Base-by-base conservation (phyloP, 129 eudicot genomes). In the Flaveria linearis region DNA sequence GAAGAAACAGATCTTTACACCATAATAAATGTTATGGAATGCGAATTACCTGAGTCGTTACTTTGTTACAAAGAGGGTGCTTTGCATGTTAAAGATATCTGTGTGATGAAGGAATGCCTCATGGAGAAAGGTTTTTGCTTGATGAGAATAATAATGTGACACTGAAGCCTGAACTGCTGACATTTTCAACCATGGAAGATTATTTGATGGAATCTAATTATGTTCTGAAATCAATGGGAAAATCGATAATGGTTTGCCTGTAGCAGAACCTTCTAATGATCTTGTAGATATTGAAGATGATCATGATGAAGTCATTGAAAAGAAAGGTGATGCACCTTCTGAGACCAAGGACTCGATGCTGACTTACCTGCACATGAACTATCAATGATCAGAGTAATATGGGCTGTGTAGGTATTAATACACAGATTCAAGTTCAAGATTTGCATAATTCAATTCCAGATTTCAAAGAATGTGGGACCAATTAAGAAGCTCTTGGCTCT, bases 81-180 rank as follows among this genome's bases (percentile, higher is more conserved):
- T 51, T 76, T 67, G 69, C 82, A 66, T 45, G 88, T 93, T 41
- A 91, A 87, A 83, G 96, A 93, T 81, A 93, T 93, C 49, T 84
- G 95, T 36, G 78, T 93, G 98, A 93, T 73, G 98, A 87, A 17
- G 96, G 96, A 47, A 53, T 81, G 64, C 84, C 81, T 69, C 61
- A 69, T n/a, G 85, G 76, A 71, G 90, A 85, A 33, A 85, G 72
- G 77, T 64, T 70, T 51, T 30, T 72, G 81, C 72, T 81, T 53
- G 75, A 85, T 28, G 80, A 84, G 22, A 69, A 81, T 67, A 78
- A 72, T 26, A 76, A 68, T 41, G 61, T 70, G 57, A 77, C 53
- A 43, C 16, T 67, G 22, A 53, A 25, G 69, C 77, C 76, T 25
- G 84, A 84, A 68, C 86, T n/a, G 58, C 51, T 69, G 28, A 75